Evolutionary conservation across 2,329 filamentous ascomycete genomes (phyloP), one percentile per base, ranked within the genome.

Genomic region (Claviceps lovelessii): DNA sequence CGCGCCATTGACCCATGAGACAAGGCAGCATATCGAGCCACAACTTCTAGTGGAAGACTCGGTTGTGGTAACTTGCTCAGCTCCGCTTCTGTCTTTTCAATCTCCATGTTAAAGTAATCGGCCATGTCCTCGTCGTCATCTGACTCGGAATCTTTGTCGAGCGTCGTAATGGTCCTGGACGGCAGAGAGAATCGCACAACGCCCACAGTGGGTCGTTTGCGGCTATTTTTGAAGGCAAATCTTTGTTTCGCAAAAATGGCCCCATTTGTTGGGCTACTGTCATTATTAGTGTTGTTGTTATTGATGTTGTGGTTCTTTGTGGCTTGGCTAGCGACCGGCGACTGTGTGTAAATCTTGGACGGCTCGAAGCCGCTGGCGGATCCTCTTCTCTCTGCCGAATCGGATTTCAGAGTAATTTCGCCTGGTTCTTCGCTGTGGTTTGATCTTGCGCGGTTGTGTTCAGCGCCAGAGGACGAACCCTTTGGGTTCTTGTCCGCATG

Each of bases 101-200:
- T 79, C 59, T 80, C 70, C 53, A 70, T 69, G 53, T 75, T 72
- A 53, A 82, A 79, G 56, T 77, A 77, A 52, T 79, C 76, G 19
- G 74, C 77, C 68, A 81, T 76, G 48, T 79, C 76, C 50, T 81
- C 79, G 55, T 82, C 79, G 47, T 81, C 76, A 52, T 81, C 78
- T 0, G 77, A 79, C 49, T 76, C 75, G 2, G 68, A 69, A 42
- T 65, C 65, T 51, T 68, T 64, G 41, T 68, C 65, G 28, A 61
- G 59, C 2, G 58, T 58, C 0, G 63, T 59, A 52, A 23, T 23
- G 23, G 65, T 63, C 55, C 70, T 73, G 8, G 67, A 64, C 3
- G 74, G 72, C 28, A 76, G 51, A 23, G 68, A 64, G 51, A 76
- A 71, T 51, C 65, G 68, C 7, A 71, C 67, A 19, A 67, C 63